Conservation (phyloP, 495 filamentous ascomycete genomes). For the Trichoderma asperelloides region DNA sequence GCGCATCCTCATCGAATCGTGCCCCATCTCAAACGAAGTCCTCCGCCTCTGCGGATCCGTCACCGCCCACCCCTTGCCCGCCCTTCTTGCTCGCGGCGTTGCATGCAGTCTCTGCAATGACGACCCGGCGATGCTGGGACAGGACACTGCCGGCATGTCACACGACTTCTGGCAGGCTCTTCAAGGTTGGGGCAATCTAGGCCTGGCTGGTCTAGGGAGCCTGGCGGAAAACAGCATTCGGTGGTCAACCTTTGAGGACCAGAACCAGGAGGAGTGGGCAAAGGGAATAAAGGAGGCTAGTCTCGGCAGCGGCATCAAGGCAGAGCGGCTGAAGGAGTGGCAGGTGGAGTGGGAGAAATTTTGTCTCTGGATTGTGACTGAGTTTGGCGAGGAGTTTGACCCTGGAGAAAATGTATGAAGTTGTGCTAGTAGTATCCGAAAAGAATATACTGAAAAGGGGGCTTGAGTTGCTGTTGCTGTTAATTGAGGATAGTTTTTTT, state of each 20-base stretch:
- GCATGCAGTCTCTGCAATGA: slow-evolving; percentile 71
- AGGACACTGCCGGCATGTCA: slow-evolving; percentile 65
- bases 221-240: slow-evolving; percentile 87
- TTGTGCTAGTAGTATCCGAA: not conserved
- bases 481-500: no score
- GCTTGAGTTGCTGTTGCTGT: no score
- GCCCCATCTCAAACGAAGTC: slow-evolving; percentile 74
- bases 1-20: slow-evolving; percentile 78
- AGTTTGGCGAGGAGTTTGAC: slow-evolving; percentile 54
- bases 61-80: slow-evolving; percentile 72
- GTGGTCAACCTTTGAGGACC: slow-evolving; percentile 84
- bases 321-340: slow-evolving; percentile 67
- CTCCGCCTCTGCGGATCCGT: slow-evolving; percentile 63
- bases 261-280: slow-evolving; percentile 56
- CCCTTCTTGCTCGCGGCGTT: slow-evolving; percentile 76
- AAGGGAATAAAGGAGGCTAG: slow-evolving; percentile 63
- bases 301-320: slow-evolving; percentile 64
- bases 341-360: slow-evolving; percentile 76
- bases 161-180: slow-evolving; percentile 91
- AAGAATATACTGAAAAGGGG: no score
- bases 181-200: slow-evolving; percentile 78
- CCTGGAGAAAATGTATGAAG: not conserved
- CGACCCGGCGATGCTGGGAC: slow-evolving; percentile 73
- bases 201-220: slow-evolving; percentile 69
- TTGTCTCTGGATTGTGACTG: slow-evolving; percentile 79